These are phyloP conservation scores for Cutaneotrichosporon cutaneum DNA, from an alignment of 1,284 basidiomycete species.

Conservation along the genomic window DNA sequence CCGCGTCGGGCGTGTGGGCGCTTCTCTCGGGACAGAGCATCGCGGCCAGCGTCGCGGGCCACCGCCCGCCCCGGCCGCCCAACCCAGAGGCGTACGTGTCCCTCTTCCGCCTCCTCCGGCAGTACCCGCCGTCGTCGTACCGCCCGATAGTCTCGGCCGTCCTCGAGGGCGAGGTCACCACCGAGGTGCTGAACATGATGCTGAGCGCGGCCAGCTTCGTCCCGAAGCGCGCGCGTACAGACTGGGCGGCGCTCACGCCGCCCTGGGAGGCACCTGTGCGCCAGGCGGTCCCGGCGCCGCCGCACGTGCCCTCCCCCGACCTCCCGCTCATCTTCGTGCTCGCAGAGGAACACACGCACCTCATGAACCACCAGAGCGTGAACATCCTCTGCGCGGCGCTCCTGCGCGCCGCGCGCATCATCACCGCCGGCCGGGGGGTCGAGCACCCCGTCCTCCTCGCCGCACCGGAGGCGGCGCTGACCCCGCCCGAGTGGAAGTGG, in stretches of 20 bases:
- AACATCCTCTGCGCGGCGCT: constrained; percentile 4
- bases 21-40: background rate
- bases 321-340: background rate
- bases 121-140: constrained; percentile 1
- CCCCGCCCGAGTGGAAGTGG: constrained; percentile 9
- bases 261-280: background rate
- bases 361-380: constrained; percentile 3
- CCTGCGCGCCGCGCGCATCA: background rate
- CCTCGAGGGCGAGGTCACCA: constrained; percentile 4
- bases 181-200: background rate
- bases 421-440: background rate
- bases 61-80: background rate
- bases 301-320: background rate
- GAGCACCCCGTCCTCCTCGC: background rate
- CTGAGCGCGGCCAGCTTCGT: background rate
- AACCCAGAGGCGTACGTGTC: background rate
- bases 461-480: background rate
- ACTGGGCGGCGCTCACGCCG: background rate
- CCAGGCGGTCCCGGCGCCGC: background rate
- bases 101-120: constrained; percentile 11
- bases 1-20: constrained; percentile 7
- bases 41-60: constrained; percentile 6
- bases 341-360: background rate
- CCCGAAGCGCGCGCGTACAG: background rate
- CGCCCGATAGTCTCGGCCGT: background rate